Percentiles rank a stretch among this genome's conserved stretches.
These are phyloP conservation scores for Dioscorea cayenensis DNA, from an alignment of 116 monocot species.

Conservation along the genomic window DNA sequence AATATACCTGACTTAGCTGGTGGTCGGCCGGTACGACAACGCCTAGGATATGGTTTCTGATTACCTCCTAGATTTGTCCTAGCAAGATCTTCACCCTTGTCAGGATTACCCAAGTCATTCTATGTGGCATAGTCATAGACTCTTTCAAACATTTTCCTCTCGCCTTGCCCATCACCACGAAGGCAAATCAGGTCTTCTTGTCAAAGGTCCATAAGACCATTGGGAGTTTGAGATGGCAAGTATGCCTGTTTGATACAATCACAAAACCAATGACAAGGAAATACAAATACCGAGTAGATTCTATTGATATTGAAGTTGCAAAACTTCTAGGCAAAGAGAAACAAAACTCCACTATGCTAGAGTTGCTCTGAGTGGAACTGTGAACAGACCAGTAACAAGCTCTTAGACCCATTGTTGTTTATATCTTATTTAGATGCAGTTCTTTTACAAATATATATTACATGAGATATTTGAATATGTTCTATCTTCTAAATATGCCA, in stretches of 20 bases:
- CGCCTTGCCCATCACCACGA: conserved; percentile 67
- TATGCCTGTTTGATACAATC: conserved; percentile 30
- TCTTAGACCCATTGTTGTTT: no score
- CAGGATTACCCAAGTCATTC: conserved; percentile 82
- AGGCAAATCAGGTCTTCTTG: conserved; percentile 26
- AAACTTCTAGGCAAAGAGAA: no score
- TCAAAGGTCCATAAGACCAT: conserved; percentile 56
- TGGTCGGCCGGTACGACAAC: conserved; percentile 69
- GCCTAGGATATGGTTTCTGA: conserved; percentile 60
- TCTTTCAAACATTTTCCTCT: conserved; percentile 53
- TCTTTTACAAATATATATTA: no score
- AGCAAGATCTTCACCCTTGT: conserved; percentile 51
- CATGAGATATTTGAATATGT: no score
- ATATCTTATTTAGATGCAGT: no score
- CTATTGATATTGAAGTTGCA: no score
- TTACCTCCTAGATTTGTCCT: conserved; percentile 52
- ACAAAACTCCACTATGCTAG: no score
- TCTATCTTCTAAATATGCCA: no score
- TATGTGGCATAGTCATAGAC: conserved; percentile 74
- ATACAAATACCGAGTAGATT: no score
- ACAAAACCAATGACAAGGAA: no score
- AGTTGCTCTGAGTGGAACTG: no score
- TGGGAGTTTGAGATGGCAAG: conserved; percentile 72
- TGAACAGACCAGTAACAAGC: no score
- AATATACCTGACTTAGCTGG: conserved; percentile 42